Percentiles rank a stretch among this genome's conserved stretches.
Conservation (phyloP, 2,329 filamentous ascomycete genomes). For the Fusarium aywerte region DNA sequence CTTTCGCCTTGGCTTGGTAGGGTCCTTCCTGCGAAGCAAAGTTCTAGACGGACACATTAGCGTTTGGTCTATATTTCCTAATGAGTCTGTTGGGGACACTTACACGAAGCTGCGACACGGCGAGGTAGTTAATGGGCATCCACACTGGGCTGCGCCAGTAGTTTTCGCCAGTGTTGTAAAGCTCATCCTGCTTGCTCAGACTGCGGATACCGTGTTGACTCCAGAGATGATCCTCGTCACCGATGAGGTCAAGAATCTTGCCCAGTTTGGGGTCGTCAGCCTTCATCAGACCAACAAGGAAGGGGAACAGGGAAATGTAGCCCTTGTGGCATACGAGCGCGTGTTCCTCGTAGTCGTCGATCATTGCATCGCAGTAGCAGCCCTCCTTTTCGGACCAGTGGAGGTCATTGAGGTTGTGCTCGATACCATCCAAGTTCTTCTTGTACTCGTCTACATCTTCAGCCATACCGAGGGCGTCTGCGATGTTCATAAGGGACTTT, state of each 20-base stretch:
- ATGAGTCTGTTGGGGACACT: conserved; percentile 51
- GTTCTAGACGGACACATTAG: conserved; percentile 58
- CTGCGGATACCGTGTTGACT: conserved; percentile 89
- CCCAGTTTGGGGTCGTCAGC: conserved; percentile 79
- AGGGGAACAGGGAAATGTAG: conserved; percentile 93
- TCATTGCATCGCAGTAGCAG: conserved; percentile 92
- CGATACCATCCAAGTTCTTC: conserved; percentile 79
- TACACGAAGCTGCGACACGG: conserved; percentile 80
- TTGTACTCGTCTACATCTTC: conserved; percentile 81
- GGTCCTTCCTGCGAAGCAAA: conserved; percentile 74
- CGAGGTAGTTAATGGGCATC: conserved; percentile 96
- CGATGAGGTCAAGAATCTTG: conserved; percentile 79
- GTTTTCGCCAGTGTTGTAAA: conserved; percentile 92
- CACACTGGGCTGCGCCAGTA: conserved; percentile 97
- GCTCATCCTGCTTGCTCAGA: conserved; percentile 81
- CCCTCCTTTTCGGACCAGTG: conserved; percentile 88
- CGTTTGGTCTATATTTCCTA: background rate
- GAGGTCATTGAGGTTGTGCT: conserved; percentile 87
- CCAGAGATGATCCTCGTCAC: conserved; percentile 87
- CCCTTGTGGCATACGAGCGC: conserved; percentile 93
- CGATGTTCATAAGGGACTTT: conserved; percentile 83
- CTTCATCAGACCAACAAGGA: conserved; percentile 83
- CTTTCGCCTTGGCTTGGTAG: conserved; percentile 73
- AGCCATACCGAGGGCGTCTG: conserved; percentile 74
- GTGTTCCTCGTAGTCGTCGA: conserved; percentile 95